These are phyloP conservation scores for Aspergillus saccharolyticus DNA, from an alignment of 495 filamentous ascomycete species.

Conservation along the genomic window DNA sequence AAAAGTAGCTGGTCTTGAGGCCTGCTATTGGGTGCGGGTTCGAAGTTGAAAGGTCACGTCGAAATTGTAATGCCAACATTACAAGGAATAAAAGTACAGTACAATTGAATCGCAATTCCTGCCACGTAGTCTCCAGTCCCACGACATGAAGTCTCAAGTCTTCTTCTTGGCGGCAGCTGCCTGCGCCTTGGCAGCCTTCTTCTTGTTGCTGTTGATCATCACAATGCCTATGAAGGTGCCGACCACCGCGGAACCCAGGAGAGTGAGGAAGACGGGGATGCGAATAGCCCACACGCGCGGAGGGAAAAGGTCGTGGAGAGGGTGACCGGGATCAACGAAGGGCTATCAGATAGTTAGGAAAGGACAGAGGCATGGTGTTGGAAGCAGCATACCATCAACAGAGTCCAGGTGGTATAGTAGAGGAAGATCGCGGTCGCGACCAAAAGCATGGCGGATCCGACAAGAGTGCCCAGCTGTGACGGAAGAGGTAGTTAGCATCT, in stretches of 20 bases:
- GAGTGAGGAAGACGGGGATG: slow-evolving; percentile 92
- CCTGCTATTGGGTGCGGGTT: slow-evolving; percentile 4
- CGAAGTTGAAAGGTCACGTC: not conserved
- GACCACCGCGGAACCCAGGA: slow-evolving; percentile 88
- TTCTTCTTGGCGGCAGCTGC: slow-evolving; percentile 65
- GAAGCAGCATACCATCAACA: slow-evolving; percentile 71
- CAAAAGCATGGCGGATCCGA: slow-evolving; percentile 96
- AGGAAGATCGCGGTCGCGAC: slow-evolving; percentile 92
- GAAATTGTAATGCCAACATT: not conserved
- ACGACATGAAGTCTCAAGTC: slow-evolving; percentile 41
- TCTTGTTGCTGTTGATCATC: slow-evolving; percentile 98
- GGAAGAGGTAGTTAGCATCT: slow-evolving; percentile 6
- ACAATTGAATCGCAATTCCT: not conserved
- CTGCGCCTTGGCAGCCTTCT: slow-evolving; percentile 92
- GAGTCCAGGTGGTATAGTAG: slow-evolving; percentile 97
- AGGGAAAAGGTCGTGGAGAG: slow-evolving; percentile 91
- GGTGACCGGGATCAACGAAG: slow-evolving; percentile 92
- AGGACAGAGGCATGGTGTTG: slow-evolving; percentile 4
- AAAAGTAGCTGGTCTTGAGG: not conserved
- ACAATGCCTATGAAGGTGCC: slow-evolving; percentile 94
- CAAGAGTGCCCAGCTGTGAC: slow-evolving; percentile 83
- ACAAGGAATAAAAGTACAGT: not conserved
- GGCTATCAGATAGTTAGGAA: slow-evolving; percentile 50
- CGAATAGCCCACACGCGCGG: slow-evolving; percentile 98
- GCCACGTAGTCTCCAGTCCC: slow-evolving; percentile 1